Base-by-base conservation (phyloP, 768 basidiomycete genomes). In the Daedaleopsis nitida region DNA sequence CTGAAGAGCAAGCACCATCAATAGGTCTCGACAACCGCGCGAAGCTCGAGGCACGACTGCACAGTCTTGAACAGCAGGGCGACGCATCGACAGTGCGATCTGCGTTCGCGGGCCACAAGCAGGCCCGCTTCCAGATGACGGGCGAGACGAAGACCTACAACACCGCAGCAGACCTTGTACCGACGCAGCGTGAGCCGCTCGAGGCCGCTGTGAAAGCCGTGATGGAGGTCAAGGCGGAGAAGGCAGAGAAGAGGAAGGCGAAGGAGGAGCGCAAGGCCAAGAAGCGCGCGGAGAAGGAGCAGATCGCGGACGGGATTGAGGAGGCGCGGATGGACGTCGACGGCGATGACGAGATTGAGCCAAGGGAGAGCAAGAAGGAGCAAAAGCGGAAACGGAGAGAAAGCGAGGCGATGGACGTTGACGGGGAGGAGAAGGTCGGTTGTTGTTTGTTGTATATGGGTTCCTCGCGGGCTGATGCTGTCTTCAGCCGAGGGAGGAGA, bases 21-120 rank as follows among this genome's bases (percentile, higher is more conserved):
- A 88, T 98, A 72, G 97, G 97, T 59, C 76, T 98, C 60, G 92
- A 94, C 70, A 94, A 94, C 76, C 92, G 96, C 44, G 87, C 91
- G 60, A 98, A 98, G 76, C 88, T 99, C 62, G 97, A 98, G 75
- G 91, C 94, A 12, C 90, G 97, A 37, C 78, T 98, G 42, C 92
- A 94, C 23, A 87, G 89, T 1, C 83, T 99, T 48, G 96, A 98
- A 73, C 82, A 90, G 68, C 88, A 93, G 66, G 80, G 81, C 49
- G 96, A 96, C 61, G 79, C 85, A 49, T 80, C 85, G 19, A 86
- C 83, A 37, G 87, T 89, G 42, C 86, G 91, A 63, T 82, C 86
- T 1, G 67, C 68, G 52, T 57, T 63, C 37, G 59, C 59, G 39
- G 70, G 68, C 51, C 64, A 48, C 39, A 71, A 68, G 66, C 91